Conservation (phyloP, 169 alveolate genomes). For the Perkinsus chesapeaki region DNA sequence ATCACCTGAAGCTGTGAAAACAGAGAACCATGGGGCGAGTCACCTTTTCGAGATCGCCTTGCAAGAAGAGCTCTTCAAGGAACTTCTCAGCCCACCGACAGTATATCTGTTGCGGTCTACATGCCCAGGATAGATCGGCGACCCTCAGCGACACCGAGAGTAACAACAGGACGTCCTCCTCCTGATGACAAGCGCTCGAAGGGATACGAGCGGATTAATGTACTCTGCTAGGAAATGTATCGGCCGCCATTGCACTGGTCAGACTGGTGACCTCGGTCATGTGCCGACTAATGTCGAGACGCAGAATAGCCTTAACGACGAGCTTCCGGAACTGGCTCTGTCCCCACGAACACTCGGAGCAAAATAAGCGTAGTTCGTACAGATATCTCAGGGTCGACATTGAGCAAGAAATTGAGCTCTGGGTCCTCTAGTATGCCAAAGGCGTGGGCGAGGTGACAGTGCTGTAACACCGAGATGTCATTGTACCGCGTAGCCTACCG, state of each 20-base stretch:
- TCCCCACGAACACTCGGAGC: neutral
- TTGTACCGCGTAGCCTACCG: constrained; percentile 8
- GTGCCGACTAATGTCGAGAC: constrained; percentile 8
- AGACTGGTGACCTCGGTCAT: constrained; percentile 8
- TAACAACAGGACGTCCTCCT: neutral
- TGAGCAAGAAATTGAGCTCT: constrained; percentile 9
- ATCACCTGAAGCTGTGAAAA: neutral
- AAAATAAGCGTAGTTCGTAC: neutral
- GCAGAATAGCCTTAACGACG: neutral
- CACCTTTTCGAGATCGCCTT: constrained; percentile 5
- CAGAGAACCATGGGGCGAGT: neutral
- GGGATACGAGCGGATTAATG: neutral
- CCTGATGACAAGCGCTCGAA: neutral
- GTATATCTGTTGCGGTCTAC: constrained; percentile 9
- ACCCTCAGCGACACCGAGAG: constrained; percentile 4
- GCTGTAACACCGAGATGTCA: constrained; percentile 5
- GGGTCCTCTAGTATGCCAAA: neutral
- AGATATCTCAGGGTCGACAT: neutral
- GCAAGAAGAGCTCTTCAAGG: neutral
- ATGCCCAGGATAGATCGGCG: constrained; percentile 9
- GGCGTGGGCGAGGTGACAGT: neutral
- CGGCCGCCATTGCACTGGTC: neutral
- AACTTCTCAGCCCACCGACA: constrained; percentile 6
- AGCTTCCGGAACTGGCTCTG: neutral
- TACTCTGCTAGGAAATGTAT: neutral